These are phyloP conservation scores for Hypoxylon sp. DNA, from an alignment of 2,329 filamentous ascomycete genomes.

Conservation along the genomic window DNA sequence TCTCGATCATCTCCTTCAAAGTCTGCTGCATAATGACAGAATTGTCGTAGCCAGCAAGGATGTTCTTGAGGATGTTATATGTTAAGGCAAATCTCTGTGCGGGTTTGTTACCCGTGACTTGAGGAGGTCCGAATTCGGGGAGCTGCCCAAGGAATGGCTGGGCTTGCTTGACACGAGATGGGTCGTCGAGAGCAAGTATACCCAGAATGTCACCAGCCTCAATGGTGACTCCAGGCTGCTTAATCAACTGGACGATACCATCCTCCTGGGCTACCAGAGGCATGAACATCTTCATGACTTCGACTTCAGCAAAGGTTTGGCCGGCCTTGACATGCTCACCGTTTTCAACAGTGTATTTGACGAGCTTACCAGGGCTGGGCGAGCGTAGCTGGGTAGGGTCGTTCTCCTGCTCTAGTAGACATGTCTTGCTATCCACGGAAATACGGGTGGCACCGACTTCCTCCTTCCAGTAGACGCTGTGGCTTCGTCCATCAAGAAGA, in stretches of 20 bases:
- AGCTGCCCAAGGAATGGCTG: constrained; percentile 94
- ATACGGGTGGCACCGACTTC: constrained; percentile 95
- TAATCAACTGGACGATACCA: constrained; percentile 97
- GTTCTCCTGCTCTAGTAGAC: constrained; percentile 97
- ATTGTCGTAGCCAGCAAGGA: constrained; percentile 95
- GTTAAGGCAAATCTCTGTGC: constrained; percentile 87
- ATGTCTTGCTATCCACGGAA: constrained; percentile 98
- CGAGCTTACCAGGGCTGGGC: constrained; percentile 95
- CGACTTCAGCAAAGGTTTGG: constrained; percentile 94
- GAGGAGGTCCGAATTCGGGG: constrained; percentile 86
- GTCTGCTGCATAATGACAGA: constrained; percentile 93
- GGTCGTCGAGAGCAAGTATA: constrained; percentile 95
- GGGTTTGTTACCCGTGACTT: constrained; percentile 91
- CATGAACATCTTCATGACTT: constrained; percentile 99
- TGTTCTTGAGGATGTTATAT: constrained; percentile 84
- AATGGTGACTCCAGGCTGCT: constrained; percentile 97
- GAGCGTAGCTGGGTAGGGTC: constrained; percentile 97
- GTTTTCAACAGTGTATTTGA: constrained; percentile 97
- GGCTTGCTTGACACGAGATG: constrained; percentile 95
- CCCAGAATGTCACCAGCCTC: constrained; percentile 99
- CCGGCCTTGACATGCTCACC: constrained; percentile 93
- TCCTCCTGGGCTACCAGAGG: constrained; percentile 94
- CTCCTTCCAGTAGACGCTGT: constrained; percentile 99
- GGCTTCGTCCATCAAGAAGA: constrained; percentile 89
- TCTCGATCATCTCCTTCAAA: constrained; percentile 89